Evolutionary conservation across 2,329 filamentous ascomycete species (phyloP).

Genomic region (Fusarium liriodendri): DNA sequence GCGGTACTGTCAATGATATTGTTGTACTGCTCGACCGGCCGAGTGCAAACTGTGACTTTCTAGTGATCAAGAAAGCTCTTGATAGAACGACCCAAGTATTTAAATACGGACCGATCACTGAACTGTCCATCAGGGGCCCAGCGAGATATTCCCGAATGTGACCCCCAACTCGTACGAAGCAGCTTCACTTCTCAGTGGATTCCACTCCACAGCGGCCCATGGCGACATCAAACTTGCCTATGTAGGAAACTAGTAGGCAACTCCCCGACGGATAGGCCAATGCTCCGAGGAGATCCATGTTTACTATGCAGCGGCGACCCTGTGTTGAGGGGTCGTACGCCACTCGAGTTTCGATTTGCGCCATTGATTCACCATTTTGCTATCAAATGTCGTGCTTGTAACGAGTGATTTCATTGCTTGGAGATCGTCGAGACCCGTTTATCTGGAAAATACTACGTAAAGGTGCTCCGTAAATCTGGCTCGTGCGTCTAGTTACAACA

Average conservation of each 20-base stretch:
- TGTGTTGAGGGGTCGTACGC: not conserved
- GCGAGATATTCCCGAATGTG: not conserved
- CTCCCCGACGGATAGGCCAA: not conserved
- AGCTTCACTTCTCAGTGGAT: not conserved
- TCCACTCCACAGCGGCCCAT: not conserved
- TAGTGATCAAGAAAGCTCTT: not conserved
- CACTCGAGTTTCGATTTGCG: not conserved
- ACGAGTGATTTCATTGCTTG: not conserved
- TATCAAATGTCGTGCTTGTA: not conserved
- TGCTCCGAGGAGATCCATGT: conserved; percentile 6
- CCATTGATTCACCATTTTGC: conserved; percentile 8
- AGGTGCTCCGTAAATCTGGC: not conserved
- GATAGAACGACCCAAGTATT: not conserved
- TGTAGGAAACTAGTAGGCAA: conserved; percentile 1
- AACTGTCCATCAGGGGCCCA: not conserved
- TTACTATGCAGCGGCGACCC: not conserved
- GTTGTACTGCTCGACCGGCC: not conserved
- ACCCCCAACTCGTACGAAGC: not conserved
- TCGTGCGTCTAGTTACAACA: not conserved
- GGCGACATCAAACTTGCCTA: not conserved
- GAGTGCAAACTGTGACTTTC: not conserved
- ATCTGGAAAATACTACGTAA: not conserved
- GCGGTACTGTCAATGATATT: not conserved
- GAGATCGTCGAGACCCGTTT: not conserved
- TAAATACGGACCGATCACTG: not conserved